Percentiles rank a stretch among this genome's conserved stretches.
These are phyloP conservation scores for Phytophthora ohioensis DNA, from an alignment of 352 stramenopile genomes.

Conservation along the genomic window DNA sequence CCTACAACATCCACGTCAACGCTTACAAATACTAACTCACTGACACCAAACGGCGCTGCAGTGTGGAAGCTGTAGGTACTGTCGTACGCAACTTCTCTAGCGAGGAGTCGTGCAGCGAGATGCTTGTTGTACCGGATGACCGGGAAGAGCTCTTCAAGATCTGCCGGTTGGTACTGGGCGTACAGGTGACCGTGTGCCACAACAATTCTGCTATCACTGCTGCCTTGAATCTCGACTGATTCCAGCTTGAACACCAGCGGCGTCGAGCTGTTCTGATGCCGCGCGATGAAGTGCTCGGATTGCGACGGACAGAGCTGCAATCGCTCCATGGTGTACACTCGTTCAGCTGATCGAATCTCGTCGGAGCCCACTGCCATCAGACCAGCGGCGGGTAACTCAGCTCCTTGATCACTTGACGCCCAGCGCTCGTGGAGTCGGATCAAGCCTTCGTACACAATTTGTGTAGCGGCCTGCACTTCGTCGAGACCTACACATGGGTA, in stretches of 20 bases:
- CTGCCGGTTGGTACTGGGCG: constrained; percentile 18
- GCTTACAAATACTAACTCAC: constrained; percentile 36
- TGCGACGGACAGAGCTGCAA: constrained; percentile 29
- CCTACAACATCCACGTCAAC: constrained; percentile 37
- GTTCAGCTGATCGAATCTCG: constrained; percentile 27
- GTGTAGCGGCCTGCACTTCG: constrained; percentile 25
- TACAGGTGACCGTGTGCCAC: constrained; percentile 27
- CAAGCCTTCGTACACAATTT: constrained; percentile 39
- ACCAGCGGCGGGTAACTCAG: not conserved
- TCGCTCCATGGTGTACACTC: constrained; percentile 3
- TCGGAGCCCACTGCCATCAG: constrained; percentile 1
- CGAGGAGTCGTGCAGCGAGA: constrained; percentile 30
- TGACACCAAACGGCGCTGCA: constrained; percentile 11
- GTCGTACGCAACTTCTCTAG: constrained; percentile 31
- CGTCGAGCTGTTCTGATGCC: constrained; percentile 26
- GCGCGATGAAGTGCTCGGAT: constrained; percentile 33
- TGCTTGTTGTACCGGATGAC: constrained; percentile 31
- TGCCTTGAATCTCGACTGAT: constrained; percentile 30
- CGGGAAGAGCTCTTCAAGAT: constrained; percentile 33
- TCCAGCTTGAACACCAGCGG: constrained; percentile 38
- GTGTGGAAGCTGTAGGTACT: constrained; percentile 46
- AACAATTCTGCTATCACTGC: constrained; percentile 37
- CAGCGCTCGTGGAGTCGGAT: constrained; percentile 30
- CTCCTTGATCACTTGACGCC: constrained; percentile 16
- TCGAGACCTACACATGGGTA: constrained; percentile 21